These are phyloP conservation scores for Teunomyces aglyptinius DNA, from an alignment of 805 yeast species.

Conservation along the genomic window DNA sequence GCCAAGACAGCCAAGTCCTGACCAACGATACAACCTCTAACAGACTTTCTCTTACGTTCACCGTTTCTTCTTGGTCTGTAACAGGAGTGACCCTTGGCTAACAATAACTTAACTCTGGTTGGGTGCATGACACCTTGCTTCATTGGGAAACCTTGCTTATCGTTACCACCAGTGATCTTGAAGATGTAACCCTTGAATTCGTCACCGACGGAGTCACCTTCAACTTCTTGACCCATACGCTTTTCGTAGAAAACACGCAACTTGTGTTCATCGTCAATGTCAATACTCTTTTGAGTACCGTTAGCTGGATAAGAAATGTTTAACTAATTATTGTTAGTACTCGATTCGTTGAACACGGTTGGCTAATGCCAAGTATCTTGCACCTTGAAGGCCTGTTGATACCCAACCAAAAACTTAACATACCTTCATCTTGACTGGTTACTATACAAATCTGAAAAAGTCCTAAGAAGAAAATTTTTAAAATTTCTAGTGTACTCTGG, in stretches of 20 bases:
- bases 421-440: constrained; percentile 43
- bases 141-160: constrained; percentile 99
- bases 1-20: constrained; percentile 95
- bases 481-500: constrained; percentile 2
- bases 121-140: constrained; percentile 99
- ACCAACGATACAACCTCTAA: constrained; percentile 99
- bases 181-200: constrained; percentile 99
- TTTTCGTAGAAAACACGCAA: constrained; percentile 97
- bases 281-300: constrained; percentile 98
- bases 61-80: constrained; percentile 99
- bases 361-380: background rate
- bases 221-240: constrained; percentile 99
- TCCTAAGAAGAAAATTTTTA: constrained; percentile 17
- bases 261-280: constrained; percentile 98
- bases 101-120: constrained; percentile 96
- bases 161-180: constrained; percentile 99
- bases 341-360: background rate
- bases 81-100: constrained; percentile 93
- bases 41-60: constrained; percentile 99
- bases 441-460: constrained; percentile 24
- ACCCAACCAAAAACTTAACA: constrained; percentile 17
- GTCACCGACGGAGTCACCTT: constrained; percentile 97
- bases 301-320: constrained; percentile 99
- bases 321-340: constrained; percentile 51
- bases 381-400: background rate